phyloP scores from a whole-genome alignment of 148 eudicot genomes.

The Diospyros kaki region DNA sequence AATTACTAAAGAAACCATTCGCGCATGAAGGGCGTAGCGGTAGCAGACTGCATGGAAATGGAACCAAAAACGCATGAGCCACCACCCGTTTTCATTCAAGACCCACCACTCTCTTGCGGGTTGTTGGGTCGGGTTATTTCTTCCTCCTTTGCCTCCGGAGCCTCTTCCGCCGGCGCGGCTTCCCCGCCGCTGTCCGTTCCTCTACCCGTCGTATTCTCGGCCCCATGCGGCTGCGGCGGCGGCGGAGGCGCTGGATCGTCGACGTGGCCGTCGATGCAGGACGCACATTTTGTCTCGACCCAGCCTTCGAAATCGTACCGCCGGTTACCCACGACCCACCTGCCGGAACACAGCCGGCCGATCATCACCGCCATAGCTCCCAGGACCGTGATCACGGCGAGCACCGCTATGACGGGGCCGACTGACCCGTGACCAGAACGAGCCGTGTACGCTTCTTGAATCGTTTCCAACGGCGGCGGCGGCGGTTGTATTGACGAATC shows the following conservation, averaged over 20 bases:
- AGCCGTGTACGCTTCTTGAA: slow-evolving; percentile 24
- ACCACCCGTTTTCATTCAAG: not conserved
- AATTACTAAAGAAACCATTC: too few species aligned
- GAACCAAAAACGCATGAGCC: not conserved
- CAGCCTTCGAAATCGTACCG: slow-evolving; percentile 47
- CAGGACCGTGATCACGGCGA: slow-evolving; percentile 33
- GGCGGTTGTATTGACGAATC: slow-evolving; percentile 13
- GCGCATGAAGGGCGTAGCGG: not conserved
- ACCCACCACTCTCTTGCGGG: slow-evolving; percentile 6
- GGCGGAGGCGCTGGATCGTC: slow-evolving; percentile 12
- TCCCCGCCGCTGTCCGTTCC: not conserved
- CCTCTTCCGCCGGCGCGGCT: slow-evolving; percentile 5
- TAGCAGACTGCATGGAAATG: not conserved
- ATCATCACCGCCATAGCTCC: slow-evolving; percentile 39
- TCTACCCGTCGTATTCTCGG: slow-evolving; percentile 1
- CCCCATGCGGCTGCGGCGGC: not conserved
- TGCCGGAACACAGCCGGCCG: slow-evolving; percentile 46
- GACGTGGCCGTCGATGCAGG: slow-evolving; percentile 25
- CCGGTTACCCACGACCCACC: slow-evolving; percentile 40
- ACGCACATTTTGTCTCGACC: slow-evolving; percentile 24
- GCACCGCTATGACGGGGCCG: slow-evolving; percentile 43
- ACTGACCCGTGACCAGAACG: slow-evolving; percentile 32
- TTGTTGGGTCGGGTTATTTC: not conserved
- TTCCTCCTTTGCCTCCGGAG: not conserved
- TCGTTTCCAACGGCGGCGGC: slow-evolving; percentile 24